phyloP scores from a whole-genome alignment of 257 asterid genomes.

The Pogostemon cablin region DNA sequence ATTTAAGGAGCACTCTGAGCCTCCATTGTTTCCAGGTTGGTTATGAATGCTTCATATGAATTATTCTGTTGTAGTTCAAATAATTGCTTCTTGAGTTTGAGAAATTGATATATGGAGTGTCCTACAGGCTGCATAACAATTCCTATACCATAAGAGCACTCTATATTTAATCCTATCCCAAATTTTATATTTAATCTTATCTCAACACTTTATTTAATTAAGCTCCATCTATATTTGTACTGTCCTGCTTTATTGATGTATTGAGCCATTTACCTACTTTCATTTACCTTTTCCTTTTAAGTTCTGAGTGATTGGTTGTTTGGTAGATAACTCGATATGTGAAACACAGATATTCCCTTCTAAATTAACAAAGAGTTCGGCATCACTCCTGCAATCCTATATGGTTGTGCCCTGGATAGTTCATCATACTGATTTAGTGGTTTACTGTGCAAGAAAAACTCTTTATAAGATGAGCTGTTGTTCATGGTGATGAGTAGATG shows the following conservation, averaged over 20 bases:
- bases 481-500: not conserved
- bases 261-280: not conserved
- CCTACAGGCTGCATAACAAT: not conserved
- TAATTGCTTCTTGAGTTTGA: slow-evolving; percentile 23
- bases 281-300: not conserved
- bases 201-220: too few species aligned
- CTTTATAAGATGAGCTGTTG: not conserved
- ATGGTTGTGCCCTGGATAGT: slow-evolving; percentile 2
- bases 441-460: slow-evolving; percentile 1
- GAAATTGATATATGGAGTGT: slow-evolving; percentile 23
- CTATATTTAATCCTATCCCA: too few species aligned
- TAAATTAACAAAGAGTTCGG: slow-evolving; percentile 4
- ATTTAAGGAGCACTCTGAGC: slow-evolving; percentile 54
- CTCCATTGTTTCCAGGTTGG: slow-evolving; percentile 68
- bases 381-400: slow-evolving; percentile 17
- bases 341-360: slow-evolving; percentile 11
- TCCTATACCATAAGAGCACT: too few species aligned
- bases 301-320: slow-evolving; percentile 23
- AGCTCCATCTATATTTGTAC: not conserved
- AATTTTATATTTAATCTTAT: too few species aligned
- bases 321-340: not conserved
- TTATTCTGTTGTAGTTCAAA: slow-evolving; percentile 19
- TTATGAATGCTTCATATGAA: slow-evolving; percentile 22
- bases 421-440: not conserved
- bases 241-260: slow-evolving; percentile 28